phyloP scores from a whole-genome alignment of 75 land plant species.

The Selaginella tamariscina region DNA sequence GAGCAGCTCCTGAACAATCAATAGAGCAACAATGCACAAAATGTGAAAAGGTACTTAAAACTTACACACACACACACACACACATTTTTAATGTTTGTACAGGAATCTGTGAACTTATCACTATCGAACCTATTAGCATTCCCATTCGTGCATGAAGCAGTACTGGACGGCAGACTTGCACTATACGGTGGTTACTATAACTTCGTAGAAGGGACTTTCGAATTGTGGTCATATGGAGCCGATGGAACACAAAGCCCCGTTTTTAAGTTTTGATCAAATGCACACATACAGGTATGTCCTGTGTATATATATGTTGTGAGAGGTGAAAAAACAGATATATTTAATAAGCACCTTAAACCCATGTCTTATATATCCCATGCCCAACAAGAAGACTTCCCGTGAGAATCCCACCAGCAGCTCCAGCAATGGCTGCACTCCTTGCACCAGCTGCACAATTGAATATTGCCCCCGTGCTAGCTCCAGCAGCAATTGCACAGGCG shows the following conservation, averaged over 20 bases:
- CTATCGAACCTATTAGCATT: slow-evolving; percentile 53
- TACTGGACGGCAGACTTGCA: slow-evolving; percentile 32
- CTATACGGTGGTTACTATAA: slow-evolving; percentile 72
- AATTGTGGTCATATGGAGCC: slow-evolving; percentile 39
- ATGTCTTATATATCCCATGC: too few relatives aligned
- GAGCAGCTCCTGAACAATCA: too few relatives aligned
- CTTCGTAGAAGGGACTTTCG: slow-evolving; percentile 53
- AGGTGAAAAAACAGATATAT: too few relatives aligned
- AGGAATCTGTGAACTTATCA: slow-evolving; percentile 82
- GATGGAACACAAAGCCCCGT: too few relatives aligned
- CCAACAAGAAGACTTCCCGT: background rate
- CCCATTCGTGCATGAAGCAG: slow-evolving; percentile 67
- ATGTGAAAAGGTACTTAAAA: slow-evolving; percentile 83
- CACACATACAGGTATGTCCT: too few relatives aligned
- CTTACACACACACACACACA: too few relatives aligned
- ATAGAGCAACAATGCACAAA: slow-evolving; percentile 38
- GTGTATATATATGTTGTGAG: too few relatives aligned
- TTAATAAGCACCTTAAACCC: too few relatives aligned
- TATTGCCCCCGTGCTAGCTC: background rate
- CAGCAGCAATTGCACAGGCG: background rate
- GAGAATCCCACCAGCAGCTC: background rate
- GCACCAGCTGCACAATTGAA: background rate
- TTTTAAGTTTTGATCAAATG: too few relatives aligned
- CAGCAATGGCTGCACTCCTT: background rate
- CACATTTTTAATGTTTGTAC: too few relatives aligned